Evolutionary conservation across 1,284 basidiomycete species (phyloP), one percentile per base, ranked within the genome.

Genomic region (Ceratobasidium sp.): DNA sequence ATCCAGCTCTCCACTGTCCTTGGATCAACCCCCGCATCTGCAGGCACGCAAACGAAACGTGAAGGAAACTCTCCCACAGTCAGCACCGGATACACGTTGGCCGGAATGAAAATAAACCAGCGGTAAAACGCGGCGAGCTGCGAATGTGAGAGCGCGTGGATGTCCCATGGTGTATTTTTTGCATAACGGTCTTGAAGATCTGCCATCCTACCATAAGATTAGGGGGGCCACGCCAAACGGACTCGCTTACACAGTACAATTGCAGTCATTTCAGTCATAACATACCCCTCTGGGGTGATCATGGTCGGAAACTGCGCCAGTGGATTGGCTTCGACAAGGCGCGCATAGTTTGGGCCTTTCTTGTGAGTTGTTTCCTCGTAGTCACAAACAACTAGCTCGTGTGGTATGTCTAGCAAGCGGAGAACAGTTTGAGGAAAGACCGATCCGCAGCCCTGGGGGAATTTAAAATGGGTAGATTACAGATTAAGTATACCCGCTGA

Each of bases 221-320:
- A 14, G 1, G 0, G 16, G n/a, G 22, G 39, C 16, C 13, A 29
- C 9, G 24, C n/a, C 3, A 13, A 19, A 34, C 7, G 34, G 7
- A 19, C 2, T 13, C 8, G 37, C 76, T 37, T 48, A 77, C 76
- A 77, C 3, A 77, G 61, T 27, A 66, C 64, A n/a, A 77, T 77
- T n/a, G 75, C 76, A 1, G 53, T 58, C 61, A 74, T 77, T 71
- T 77, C 76, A 24, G 74, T 77, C 65, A 77, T 48, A 14, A 76
- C 65, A n/a, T 43, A 65, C 22, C 76, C 76, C 22, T 73, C 73
- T 16, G 76, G 76, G 16, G 76, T 77, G 7, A 77, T 37, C 62
- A 77, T 43, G 14, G 76, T 77, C 22, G 76, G 76, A 48, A 77
- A 77, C 48, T 77, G 76, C n/a, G 73, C 77, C 22, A 76, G 58